These are phyloP conservation scores for Fusarium neocosmosporiellum DNA, from an alignment of 2,329 filamentous ascomycete species.

Conservation along the genomic window DNA sequence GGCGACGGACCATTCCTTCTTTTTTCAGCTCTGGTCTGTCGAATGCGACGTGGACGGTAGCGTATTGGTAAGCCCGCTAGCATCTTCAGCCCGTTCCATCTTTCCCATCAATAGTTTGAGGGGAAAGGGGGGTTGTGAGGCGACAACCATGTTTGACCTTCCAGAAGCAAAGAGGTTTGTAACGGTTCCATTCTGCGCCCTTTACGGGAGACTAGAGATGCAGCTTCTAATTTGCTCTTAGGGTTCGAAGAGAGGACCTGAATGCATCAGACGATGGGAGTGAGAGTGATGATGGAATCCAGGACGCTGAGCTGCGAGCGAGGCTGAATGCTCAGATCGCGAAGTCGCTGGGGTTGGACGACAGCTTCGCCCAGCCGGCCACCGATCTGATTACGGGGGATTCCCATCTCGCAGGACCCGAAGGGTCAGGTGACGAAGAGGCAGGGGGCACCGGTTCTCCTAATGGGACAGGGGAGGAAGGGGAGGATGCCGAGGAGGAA, in stretches of 20 bases:
- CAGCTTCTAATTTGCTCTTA: slow-evolving; percentile 40
- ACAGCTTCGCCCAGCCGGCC: slow-evolving; percentile 27
- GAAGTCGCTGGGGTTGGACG: slow-evolving; percentile 56
- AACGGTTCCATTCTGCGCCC: neutral
- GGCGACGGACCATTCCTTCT: neutral
- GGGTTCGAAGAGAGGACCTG: slow-evolving; percentile 67
- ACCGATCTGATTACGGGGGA: neutral
- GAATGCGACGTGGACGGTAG: slow-evolving; percentile 33
- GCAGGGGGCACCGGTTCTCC: slow-evolving; percentile 6
- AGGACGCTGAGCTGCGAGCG: slow-evolving; percentile 54
- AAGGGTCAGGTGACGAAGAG: slow-evolving; percentile 21
- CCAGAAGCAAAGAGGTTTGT: slow-evolving; percentile 48
- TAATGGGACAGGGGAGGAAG: slow-evolving; percentile 32
- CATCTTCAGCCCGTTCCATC: neutral
- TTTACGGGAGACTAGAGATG: neutral
- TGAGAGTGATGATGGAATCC: slow-evolving; percentile 47
- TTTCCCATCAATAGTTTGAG: neutral
- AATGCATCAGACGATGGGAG: slow-evolving; percentile 50
- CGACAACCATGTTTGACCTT: slow-evolving; percentile 44
- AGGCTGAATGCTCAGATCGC: slow-evolving; percentile 62
- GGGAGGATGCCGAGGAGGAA: slow-evolving; percentile 47
- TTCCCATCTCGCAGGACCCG: neutral
- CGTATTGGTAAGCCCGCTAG: slow-evolving; percentile 1
- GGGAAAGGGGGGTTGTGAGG: neutral
- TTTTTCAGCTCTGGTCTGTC: neutral